Evolutionary conservation across 2,329 filamentous ascomycete species (phyloP).

Genomic region (Pseudogymnoascus sp.): DNA sequence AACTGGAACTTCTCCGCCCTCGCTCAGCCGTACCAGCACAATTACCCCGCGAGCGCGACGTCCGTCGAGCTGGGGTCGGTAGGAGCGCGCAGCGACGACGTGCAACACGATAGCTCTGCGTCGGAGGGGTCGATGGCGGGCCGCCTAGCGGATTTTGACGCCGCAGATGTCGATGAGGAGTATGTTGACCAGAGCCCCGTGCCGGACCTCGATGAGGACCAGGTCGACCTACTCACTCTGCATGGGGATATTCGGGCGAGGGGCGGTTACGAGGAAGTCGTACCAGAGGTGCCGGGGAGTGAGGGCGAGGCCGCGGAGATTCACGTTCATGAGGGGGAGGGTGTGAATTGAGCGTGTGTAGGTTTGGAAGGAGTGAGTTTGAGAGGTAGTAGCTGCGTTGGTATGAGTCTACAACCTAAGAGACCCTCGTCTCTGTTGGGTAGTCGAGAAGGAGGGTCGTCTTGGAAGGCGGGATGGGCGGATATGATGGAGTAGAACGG

Average conservation of each 20-base stretch:
- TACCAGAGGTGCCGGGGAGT: slow-evolving; percentile 6
- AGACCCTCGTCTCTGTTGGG: slow-evolving; percentile 10
- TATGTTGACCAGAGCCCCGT: slow-evolving; percentile 20
- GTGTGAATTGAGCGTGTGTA: slow-evolving; percentile 16
- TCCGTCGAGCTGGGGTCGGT: neutral
- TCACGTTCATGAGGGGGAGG: slow-evolving; percentile 26
- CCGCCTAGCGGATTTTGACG: slow-evolving; percentile 22
- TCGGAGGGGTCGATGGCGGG: slow-evolving; percentile 15
- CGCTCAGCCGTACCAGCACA: neutral
- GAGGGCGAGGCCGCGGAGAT: slow-evolving; percentile 25
- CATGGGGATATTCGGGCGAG: slow-evolving; percentile 11
- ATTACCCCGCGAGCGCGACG: neutral
- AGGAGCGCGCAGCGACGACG: slow-evolving; percentile 21
- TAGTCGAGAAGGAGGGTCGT: neutral
- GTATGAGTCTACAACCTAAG: no score
- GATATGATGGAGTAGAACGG: neutral
- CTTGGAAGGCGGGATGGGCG: neutral
- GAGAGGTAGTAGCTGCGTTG: neutral
- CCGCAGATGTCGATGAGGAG: slow-evolving; percentile 17
- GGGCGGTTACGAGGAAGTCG: neutral
- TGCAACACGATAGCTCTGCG: slow-evolving; percentile 24
- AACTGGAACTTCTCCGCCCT: slow-evolving; percentile 17
- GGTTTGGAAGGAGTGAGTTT: slow-evolving; percentile 8
- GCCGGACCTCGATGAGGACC: slow-evolving; percentile 21
- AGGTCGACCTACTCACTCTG: slow-evolving; percentile 15